Conservation (phyloP, 2,329 filamentous ascomycete genomes). For the Ambrosiella beaveri region DNA sequence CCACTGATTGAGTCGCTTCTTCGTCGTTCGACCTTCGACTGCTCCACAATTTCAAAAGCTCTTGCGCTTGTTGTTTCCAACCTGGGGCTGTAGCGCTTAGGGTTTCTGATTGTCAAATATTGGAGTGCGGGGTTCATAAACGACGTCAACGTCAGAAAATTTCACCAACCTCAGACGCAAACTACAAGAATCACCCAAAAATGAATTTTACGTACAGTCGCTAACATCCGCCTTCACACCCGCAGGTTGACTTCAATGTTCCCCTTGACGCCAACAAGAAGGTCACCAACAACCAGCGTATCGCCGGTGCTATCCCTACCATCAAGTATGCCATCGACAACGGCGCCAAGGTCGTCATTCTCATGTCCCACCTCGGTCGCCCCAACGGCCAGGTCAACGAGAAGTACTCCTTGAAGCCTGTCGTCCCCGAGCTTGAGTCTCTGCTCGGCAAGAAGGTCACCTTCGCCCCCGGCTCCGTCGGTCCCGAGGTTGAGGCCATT, state of each 20-base stretch:
- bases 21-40: too few species aligned
- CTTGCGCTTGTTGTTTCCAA: slow-evolving; percentile 1
- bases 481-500: slow-evolving; percentile 72
- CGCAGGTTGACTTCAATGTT: slow-evolving; percentile 97
- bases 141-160: not conserved
- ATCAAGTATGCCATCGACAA: slow-evolving; percentile 88
- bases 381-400: slow-evolving; percentile 76
- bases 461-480: slow-evolving; percentile 82
- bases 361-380: slow-evolving; percentile 97
- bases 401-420: slow-evolving; percentile 90
- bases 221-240: not conserved
- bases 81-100: not conserved
- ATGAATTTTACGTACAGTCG: not conserved
- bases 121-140: not conserved
- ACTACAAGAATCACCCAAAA: not conserved
- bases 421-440: slow-evolving; percentile 83
- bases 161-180: not conserved
- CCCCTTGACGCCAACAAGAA: slow-evolving; percentile 85
- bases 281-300: slow-evolving; percentile 96
- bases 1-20: too few species aligned
- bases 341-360: slow-evolving; percentile 77
- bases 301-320: slow-evolving; percentile 84
- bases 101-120: not conserved
- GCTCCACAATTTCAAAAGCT: not conserved
- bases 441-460: slow-evolving; percentile 68